Evolutionary conservation across 805 yeast genomes (phyloP).

Genomic region (Saturnispora quitensis): DNA sequence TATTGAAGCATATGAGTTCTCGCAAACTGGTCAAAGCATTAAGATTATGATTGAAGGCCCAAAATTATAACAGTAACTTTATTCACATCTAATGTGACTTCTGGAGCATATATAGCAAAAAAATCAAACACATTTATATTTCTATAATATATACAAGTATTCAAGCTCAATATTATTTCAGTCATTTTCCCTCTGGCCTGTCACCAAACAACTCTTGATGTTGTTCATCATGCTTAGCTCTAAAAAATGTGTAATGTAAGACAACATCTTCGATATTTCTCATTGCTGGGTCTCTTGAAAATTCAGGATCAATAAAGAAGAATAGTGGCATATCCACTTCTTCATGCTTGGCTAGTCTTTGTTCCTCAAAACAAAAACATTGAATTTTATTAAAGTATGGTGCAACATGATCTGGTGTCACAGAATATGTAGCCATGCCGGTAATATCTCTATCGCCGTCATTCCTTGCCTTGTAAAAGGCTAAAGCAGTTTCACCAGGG

Average conservation of each 20-base stretch:
- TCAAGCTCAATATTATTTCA: not conserved
- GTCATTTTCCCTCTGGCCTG: constrained; percentile 13
- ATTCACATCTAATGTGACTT: not conserved
- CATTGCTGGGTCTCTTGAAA: constrained; percentile 87
- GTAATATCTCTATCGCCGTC: constrained; percentile 79
- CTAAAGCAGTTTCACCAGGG: constrained; percentile 97
- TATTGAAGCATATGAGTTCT: constrained; percentile 59
- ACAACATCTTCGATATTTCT: constrained; percentile 83
- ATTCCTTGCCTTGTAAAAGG: constrained; percentile 89
- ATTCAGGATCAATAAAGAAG: constrained; percentile 94
- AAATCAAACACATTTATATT: not conserved
- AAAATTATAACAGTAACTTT: constrained; percentile 18
- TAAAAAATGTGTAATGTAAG: constrained; percentile 88
- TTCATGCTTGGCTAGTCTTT: constrained; percentile 86
- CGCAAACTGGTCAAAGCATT: constrained; percentile 59
- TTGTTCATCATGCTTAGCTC: constrained; percentile 33
- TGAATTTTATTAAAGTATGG: constrained; percentile 95
- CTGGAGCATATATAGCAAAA: not conserved
- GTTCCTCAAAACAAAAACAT: constrained; percentile 98
- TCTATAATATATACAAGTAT: not conserved
- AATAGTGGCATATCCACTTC: constrained; percentile 99
- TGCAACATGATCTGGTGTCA: constrained; percentile 93
- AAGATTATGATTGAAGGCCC: constrained; percentile 84
- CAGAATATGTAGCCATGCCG: constrained; percentile 98
- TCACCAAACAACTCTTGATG: constrained; percentile 22